phyloP scores from a whole-genome alignment of 2,329 filamentous ascomycete species.

The Hypoxylon sp. region DNA sequence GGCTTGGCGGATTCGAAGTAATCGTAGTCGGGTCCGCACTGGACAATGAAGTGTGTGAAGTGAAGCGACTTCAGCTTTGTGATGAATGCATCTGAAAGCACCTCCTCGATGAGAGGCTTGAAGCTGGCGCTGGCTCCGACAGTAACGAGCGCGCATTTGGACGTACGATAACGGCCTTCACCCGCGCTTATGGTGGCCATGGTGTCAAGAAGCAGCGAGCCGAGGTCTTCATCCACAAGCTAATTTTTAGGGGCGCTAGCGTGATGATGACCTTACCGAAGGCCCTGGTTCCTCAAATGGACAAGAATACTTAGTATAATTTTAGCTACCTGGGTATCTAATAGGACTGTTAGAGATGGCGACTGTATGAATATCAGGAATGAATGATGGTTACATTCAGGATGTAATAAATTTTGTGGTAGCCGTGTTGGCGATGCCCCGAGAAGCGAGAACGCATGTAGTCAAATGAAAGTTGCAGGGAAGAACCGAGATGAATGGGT shows the following conservation, averaged over 20 bases:
- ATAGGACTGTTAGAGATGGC: neutral
- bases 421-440: neutral
- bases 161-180: slow-evolving; percentile 1
- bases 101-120: slow-evolving; percentile 75
- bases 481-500: slow-evolving; percentile 11
- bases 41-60: slow-evolving; percentile 82
- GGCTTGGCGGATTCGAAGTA: slow-evolving; percentile 63
- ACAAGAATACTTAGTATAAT: neutral
- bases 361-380: neutral
- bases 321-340: too few relatives aligned
- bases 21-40: slow-evolving; percentile 81
- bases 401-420: neutral
- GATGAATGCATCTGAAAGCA: slow-evolving; percentile 75
- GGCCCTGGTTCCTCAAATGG: neutral
- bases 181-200: slow-evolving; percentile 11
- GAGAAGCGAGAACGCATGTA: neutral
- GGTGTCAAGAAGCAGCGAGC: neutral
- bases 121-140: slow-evolving; percentile 94
- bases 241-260: neutral
- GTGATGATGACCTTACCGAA: neutral
- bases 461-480: slow-evolving; percentile 19
- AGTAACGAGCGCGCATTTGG: slow-evolving; percentile 80
- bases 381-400: neutral
- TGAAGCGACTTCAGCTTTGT: slow-evolving; percentile 68
- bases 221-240: neutral